Percentiles rank a stretch among this genome's conserved stretches.
These are phyloP conservation scores for Penicillium psychrosexuale DNA, from an alignment of 2,329 filamentous ascomycete genomes.

Conservation along the genomic window DNA sequence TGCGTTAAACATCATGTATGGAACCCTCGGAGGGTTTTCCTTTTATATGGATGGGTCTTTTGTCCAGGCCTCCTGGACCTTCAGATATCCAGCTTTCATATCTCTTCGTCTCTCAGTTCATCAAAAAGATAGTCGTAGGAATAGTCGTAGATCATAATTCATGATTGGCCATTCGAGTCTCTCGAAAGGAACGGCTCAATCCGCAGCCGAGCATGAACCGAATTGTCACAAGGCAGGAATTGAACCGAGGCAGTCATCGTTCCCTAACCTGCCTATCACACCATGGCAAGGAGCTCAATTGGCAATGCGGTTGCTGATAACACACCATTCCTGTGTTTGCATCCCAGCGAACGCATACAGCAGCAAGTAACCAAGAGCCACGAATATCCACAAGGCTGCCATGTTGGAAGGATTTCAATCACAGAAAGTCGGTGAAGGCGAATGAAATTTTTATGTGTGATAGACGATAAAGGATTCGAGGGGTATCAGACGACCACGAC, in stretches of 20 bases:
- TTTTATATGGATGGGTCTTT: not conserved
- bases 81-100: not conserved
- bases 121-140: not conserved
- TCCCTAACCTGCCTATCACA: not conserved
- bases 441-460: not conserved
- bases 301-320: constrained; percentile 16
- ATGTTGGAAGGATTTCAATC: constrained; percentile 13
- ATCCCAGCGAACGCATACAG: constrained; percentile 35
- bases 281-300: constrained; percentile 15
- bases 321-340: constrained; percentile 17
- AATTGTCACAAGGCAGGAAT: not conserved
- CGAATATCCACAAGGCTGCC: constrained; percentile 33
- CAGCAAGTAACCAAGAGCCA: constrained; percentile 35
- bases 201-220: not conserved
- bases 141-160: constrained; percentile 3
- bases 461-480: not conserved
- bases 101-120: not conserved
- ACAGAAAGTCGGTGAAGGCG: constrained; percentile 6
- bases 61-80: not conserved
- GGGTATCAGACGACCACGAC: not conserved
- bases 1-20: not conserved
- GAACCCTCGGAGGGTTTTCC: not conserved
- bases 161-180: not conserved
- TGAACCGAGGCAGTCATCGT: not conserved
- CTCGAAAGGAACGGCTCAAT: not conserved